Evolutionary conservation across 106 monocot species (phyloP).

Genomic region (Ottelia alismoides): DNA sequence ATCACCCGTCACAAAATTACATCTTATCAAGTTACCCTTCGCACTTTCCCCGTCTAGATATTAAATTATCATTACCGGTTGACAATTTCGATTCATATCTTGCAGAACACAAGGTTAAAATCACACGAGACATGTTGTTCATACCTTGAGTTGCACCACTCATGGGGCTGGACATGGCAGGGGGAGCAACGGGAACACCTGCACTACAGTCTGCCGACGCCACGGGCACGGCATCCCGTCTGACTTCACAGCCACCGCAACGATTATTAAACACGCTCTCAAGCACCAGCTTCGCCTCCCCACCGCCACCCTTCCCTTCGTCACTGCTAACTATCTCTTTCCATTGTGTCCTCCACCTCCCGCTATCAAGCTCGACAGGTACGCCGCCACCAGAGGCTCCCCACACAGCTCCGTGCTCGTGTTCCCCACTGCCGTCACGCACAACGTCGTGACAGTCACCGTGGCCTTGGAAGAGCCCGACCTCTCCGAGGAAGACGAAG

Average conservation of each 20-base stretch:
- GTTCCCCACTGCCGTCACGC: neutral
- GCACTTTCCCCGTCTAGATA: too few relatives aligned
- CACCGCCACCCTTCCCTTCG: neutral
- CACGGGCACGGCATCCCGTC: neutral
- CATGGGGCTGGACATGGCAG: neutral
- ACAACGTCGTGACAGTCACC: neutral
- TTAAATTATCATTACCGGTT: too few relatives aligned
- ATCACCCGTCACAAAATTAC: too few relatives aligned
- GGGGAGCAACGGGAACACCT: neutral
- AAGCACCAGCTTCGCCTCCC: too few relatives aligned
- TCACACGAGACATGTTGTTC: constrained; percentile 1
- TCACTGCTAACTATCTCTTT: neutral
- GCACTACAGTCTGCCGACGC: neutral
- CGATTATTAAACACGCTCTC: neutral
- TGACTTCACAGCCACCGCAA: neutral
- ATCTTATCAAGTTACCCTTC: too few relatives aligned
- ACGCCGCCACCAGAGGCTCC: neutral
- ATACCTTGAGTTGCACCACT: constrained; percentile 1
- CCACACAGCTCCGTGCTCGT: neutral
- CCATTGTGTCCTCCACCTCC: neutral
- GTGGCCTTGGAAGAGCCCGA: neutral
- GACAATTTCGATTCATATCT: too few relatives aligned
- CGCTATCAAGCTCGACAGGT: constrained; percentile 1
- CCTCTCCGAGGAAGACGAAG: constrained; percentile 4
- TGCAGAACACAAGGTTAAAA: constrained; percentile 2